Evolutionary conservation across 2,329 filamentous ascomycete species (phyloP), one percentile per base, ranked within the genome.

Genomic region (Exophiala aquamarina): DNA sequence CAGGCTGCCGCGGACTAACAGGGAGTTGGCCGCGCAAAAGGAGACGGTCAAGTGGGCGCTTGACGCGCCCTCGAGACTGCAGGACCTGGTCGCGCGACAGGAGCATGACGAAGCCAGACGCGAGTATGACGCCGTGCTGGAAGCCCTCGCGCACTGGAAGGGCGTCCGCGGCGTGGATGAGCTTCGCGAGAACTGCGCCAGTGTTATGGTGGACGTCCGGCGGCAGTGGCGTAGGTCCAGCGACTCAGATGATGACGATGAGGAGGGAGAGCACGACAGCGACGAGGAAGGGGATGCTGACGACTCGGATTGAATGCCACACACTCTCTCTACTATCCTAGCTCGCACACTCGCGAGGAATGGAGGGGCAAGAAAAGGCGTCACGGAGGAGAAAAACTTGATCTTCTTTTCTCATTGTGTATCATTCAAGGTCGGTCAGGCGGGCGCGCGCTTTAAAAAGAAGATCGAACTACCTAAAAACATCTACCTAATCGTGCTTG

Each of bases 31-130:
- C 23, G 52, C 31, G 40, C 58, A 74, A 44, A 68, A 62, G 54
- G 65, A 70, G 36, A 72, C 70, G 18, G 72, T 75, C 7, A 62
- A 61, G 48, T 75, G 72, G 72, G 70, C 70, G 15, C 54, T 75
- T 26, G 66, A 54, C 32, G 63, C 64, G 44, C 74, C 68, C n/a
- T 60, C 44, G 47, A 65, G 66, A 26, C 49, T 76, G 44, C 59
- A 63, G 46, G 55, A 46, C 31, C 54, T 73, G 28, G 6, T 75
- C 17, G 60, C 61, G 2, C 65, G 70, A 5, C 66, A 62, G 3
- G 66, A 69, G 36, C 50, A 54, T 11, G 68, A 70, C 6, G 70
- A 71, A 28, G 67, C 71, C 11, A 59, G 58, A 52, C 19, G 61
- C 32, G 62, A 76, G 56, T 71, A 75, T 72, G 53, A 61, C 41